phyloP scores from a whole-genome alignment of 805 yeast species.

The Pichia rugopelliculosa region DNA sequence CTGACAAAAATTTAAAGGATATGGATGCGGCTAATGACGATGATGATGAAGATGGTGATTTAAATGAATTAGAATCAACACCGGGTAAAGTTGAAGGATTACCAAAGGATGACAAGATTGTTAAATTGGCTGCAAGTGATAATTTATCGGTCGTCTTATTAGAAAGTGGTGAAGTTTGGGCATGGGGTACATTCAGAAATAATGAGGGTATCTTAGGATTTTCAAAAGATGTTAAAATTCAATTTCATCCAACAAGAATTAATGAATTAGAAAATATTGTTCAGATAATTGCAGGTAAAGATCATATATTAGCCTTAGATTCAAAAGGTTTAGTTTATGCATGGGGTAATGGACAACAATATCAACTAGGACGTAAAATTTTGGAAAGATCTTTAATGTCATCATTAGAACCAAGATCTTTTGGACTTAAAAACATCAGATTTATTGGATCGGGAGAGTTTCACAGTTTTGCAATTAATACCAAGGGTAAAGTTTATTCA shows the following conservation, averaged over 20 bases:
- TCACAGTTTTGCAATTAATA: conserved; percentile 87
- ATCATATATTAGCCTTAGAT: conserved; percentile 81
- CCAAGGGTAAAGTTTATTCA: conserved; percentile 59
- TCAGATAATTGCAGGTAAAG: conserved; percentile 87
- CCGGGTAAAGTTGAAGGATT: conserved; percentile 71
- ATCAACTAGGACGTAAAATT: conserved; percentile 83
- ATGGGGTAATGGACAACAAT: conserved; percentile 97
- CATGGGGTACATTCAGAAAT: conserved; percentile 97
- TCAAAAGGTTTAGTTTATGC: conserved; percentile 81
- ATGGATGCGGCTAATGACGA: conserved; percentile 55
- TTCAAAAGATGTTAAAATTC: conserved; percentile 54
- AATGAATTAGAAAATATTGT: conserved; percentile 58
- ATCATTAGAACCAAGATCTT: conserved; percentile 72
- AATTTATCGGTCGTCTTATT: conserved; percentile 77
- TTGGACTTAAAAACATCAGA: conserved; percentile 73
- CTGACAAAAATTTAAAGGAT: conserved; percentile 58
- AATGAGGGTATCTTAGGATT: conserved; percentile 90
- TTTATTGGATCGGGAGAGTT: conserved; percentile 90
- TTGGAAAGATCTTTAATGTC: conserved; percentile 69
- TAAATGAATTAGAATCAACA: conserved; percentile 83
- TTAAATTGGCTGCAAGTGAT: conserved; percentile 87
- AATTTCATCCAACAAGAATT: conserved; percentile 60
- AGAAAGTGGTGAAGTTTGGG: conserved; percentile 80
- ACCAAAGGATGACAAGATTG: conserved; percentile 52
- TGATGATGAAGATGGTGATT: conserved; percentile 73